Conservation (phyloP, 495 filamentous ascomycete genomes). For the Talaromyces wortmannii region DNA sequence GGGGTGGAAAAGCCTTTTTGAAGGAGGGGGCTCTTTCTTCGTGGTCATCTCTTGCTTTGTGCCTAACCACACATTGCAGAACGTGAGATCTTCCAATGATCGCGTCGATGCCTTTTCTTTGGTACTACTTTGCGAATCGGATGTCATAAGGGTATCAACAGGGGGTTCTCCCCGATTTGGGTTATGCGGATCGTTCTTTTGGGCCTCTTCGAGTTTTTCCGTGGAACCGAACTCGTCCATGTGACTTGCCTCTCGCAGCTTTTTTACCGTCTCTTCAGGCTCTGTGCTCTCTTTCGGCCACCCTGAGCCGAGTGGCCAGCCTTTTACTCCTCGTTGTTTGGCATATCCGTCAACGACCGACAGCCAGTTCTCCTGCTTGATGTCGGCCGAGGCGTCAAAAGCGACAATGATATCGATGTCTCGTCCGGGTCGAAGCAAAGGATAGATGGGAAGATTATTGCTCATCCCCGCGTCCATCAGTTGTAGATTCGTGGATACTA, state of each 20-base stretch:
- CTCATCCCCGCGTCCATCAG: slow-evolving; percentile 98
- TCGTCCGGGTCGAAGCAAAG: slow-evolving; percentile 77
- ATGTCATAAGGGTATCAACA: slow-evolving; percentile 6
- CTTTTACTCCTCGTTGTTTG: slow-evolving; percentile 76
- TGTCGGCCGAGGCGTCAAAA: slow-evolving; percentile 80
- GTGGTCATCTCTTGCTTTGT: slow-evolving; percentile 62
- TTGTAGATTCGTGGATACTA: slow-evolving; percentile 62
- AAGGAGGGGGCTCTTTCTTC: slow-evolving; percentile 55
- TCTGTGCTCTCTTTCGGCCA: slow-evolving; percentile 65
- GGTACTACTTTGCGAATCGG: slow-evolving; percentile 4
- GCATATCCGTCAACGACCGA: slow-evolving; percentile 89
- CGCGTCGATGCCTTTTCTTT: neutral
- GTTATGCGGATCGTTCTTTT: slow-evolving; percentile 36
- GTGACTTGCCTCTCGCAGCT: slow-evolving; percentile 64
- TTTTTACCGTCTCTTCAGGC: slow-evolving; percentile 45
- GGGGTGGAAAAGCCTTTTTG: slow-evolving; percentile 47
- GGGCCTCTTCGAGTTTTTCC: slow-evolving; percentile 55
- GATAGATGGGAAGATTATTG: slow-evolving; percentile 95
- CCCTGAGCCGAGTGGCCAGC: slow-evolving; percentile 86
- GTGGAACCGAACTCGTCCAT: slow-evolving; percentile 51
- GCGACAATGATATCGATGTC: slow-evolving; percentile 88
- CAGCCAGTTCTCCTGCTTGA: slow-evolving; percentile 88
- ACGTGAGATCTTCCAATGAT: slow-evolving; percentile 53
- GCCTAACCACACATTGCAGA: slow-evolving; percentile 95
- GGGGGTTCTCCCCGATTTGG: slow-evolving; percentile 2